Percentiles rank a stretch among this genome's conserved stretches.
Conservation (phyloP, 805 yeast species). For the Candida saitoana region DNA sequence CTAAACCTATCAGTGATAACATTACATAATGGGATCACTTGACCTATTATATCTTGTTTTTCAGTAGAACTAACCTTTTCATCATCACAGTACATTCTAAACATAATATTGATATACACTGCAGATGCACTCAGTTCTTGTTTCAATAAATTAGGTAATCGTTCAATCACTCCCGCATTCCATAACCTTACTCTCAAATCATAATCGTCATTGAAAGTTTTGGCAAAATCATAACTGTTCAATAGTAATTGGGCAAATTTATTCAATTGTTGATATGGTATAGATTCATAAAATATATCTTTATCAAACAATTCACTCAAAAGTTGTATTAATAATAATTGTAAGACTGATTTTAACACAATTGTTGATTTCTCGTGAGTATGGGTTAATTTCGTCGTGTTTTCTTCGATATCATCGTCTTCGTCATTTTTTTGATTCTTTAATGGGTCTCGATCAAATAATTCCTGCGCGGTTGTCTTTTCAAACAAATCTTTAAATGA, state of each 20-base stretch:
- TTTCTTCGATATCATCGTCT: constrained; percentile 30
- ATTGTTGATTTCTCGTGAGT: constrained; percentile 64
- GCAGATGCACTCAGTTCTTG: constrained; percentile 92
- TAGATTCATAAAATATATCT: constrained; percentile 59
- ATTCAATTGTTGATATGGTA: constrained; percentile 65
- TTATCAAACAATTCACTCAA: constrained; percentile 73
- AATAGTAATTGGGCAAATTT: constrained; percentile 58
- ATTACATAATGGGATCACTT: constrained; percentile 62
- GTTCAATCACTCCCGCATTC: constrained; percentile 88
- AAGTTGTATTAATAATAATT: constrained; percentile 81
- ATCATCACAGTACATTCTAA: constrained; percentile 70
- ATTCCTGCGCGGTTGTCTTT: constrained; percentile 79
- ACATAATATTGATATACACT: constrained; percentile 75
- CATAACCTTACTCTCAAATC: constrained; percentile 83
- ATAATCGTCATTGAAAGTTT: constrained; percentile 82
- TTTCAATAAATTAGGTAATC: constrained; percentile 83
- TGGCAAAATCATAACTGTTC: constrained; percentile 75
- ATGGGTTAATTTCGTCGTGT: constrained; percentile 32
- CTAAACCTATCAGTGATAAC: constrained; percentile 67
- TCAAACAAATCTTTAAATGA: constrained; percentile 70
- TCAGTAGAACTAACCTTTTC: constrained; percentile 45
- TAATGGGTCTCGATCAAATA: constrained; percentile 61
- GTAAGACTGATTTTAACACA: constrained; percentile 89
- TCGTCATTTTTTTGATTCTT: constrained; percentile 12
- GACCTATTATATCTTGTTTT: constrained; percentile 49